Evolutionary conservation across 495 filamentous ascomycete genomes (phyloP).

Genomic region (Penicillium pulvis): DNA sequence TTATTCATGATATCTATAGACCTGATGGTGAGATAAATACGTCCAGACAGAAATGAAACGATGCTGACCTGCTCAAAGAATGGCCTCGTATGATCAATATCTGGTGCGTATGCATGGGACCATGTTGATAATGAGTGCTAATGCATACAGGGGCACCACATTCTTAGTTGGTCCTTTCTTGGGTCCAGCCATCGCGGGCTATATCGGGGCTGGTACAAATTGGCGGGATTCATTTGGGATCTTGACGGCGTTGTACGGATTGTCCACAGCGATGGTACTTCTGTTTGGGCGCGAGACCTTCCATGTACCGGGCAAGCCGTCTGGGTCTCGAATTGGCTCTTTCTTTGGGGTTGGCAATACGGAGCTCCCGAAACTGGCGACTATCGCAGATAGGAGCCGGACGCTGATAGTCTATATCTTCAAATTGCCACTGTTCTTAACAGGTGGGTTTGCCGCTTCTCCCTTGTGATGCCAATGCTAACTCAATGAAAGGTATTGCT

Average conservation of each 20-base stretch:
- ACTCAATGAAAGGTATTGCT: slow-evolving; percentile 14
- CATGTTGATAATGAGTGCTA: background rate
- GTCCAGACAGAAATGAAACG: background rate
- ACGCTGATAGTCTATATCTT: slow-evolving; percentile 36
- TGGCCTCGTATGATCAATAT: slow-evolving; percentile 53
- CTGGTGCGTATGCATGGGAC: slow-evolving; percentile 30
- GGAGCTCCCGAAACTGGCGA: slow-evolving; percentile 27
- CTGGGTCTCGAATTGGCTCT: slow-evolving; percentile 27
- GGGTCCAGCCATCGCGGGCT: slow-evolving; percentile 47
- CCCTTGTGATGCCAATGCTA: background rate
- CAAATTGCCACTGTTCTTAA: slow-evolving; percentile 36
- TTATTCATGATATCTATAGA: slow-evolving; percentile 50
- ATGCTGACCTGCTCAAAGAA: slow-evolving; percentile 20
- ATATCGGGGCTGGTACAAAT: slow-evolving; percentile 34
- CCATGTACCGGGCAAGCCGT: slow-evolving; percentile 30
- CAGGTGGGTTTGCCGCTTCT: slow-evolving; percentile 15
- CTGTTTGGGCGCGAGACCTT: slow-evolving; percentile 52
- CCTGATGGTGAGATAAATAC: slow-evolving; percentile 30
- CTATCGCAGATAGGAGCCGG: slow-evolving; percentile 25
- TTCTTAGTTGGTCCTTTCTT: slow-evolving; percentile 50
- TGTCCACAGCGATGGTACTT: slow-evolving; percentile 45
- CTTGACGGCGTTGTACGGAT: slow-evolving; percentile 46
- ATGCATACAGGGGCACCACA: slow-evolving; percentile 37
- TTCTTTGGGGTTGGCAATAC: slow-evolving; percentile 56
- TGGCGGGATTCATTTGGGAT: slow-evolving; percentile 52